phyloP scores from a whole-genome alignment of 1,284 basidiomycete species.

The Pterula multifida region DNA sequence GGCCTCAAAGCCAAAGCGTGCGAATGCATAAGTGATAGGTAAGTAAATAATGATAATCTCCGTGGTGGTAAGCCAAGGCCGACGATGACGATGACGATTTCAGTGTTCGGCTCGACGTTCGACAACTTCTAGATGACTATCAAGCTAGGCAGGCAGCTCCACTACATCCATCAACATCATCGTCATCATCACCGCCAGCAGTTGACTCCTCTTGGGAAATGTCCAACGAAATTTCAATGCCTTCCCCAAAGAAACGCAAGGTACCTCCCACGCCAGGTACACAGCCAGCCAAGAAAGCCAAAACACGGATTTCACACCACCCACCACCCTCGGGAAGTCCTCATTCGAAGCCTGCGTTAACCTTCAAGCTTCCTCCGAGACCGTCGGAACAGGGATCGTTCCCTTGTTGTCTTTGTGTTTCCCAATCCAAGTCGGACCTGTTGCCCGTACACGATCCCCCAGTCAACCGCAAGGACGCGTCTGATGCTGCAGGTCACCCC shows the following conservation, averaged over 20 bases:
- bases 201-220: constrained; percentile 1
- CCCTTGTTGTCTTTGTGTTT: constrained; percentile 78
- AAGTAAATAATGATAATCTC: constrained; percentile 13
- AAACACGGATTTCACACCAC: constrained; percentile 4
- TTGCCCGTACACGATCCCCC: constrained; percentile 63
- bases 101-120: constrained; percentile 88
- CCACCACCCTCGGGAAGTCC: constrained; percentile 22
- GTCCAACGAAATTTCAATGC: neutral
- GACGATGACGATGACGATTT: neutral
- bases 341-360: constrained; percentile 28
- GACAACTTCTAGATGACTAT: constrained; percentile 36
- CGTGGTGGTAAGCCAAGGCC: neutral
- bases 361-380: constrained; percentile 48
- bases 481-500: constrained; percentile 30
- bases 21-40: constrained; percentile 78
- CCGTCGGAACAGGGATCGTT: constrained; percentile 44
- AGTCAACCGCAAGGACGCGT: constrained; percentile 33
- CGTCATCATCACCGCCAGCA: constrained; percentile 9
- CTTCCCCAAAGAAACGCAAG: neutral
- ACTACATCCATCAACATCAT: no score
- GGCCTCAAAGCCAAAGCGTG: constrained; percentile 78
- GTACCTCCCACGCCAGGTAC: neutral
- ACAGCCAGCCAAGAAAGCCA: constrained; percentile 4
- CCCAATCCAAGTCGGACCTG: constrained; percentile 40
- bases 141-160: neutral